phyloP scores from a whole-genome alignment of 2,329 filamentous ascomycete species.

The Aureobasidium lini region DNA sequence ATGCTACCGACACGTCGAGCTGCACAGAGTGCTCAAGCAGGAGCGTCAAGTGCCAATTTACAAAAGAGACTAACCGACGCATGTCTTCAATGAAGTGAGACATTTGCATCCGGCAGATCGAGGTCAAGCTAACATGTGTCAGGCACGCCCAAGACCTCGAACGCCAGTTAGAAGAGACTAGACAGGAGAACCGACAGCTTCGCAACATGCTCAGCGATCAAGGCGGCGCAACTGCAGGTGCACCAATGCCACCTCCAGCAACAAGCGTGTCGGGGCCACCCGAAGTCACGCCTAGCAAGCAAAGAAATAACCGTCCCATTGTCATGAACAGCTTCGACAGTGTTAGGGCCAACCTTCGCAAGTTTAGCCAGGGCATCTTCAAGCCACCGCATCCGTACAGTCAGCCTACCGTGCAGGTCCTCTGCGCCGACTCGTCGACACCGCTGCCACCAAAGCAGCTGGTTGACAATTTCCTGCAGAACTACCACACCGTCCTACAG shows the following conservation, averaged over 20 bases:
- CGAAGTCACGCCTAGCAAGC: constrained; percentile 32
- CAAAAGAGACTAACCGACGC: constrained; percentile 93
- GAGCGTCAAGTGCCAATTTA: constrained; percentile 97
- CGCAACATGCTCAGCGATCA: constrained; percentile 52
- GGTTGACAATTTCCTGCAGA: constrained; percentile 64
- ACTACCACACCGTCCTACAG: constrained; percentile 72
- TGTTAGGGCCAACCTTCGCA: constrained; percentile 65
- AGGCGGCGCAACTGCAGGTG: background rate
- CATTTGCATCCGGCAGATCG: background rate
- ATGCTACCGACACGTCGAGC: constrained; percentile 91
- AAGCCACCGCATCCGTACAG: constrained; percentile 66
- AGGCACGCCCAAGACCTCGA: constrained; percentile 92
- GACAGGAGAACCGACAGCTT: constrained; percentile 70
- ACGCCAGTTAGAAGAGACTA: constrained; percentile 75
- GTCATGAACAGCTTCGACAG: constrained; percentile 61
- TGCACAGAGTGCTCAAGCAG: constrained; percentile 96
- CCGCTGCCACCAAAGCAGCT: constrained; percentile 61
- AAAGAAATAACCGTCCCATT: constrained; percentile 53
- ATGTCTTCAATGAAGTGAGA: constrained; percentile 95
- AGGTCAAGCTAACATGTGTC: background rate
- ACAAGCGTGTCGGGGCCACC: background rate
- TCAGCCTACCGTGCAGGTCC: constrained; percentile 40
- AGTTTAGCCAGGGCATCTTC: constrained; percentile 70
- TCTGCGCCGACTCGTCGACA: constrained; percentile 33
- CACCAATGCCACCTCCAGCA: background rate